Percentiles rank a stretch among this genome's conserved stretches.
Conservation (phyloP, 2,329 filamentous ascomycete species). For the Septoria petroselini region DNA sequence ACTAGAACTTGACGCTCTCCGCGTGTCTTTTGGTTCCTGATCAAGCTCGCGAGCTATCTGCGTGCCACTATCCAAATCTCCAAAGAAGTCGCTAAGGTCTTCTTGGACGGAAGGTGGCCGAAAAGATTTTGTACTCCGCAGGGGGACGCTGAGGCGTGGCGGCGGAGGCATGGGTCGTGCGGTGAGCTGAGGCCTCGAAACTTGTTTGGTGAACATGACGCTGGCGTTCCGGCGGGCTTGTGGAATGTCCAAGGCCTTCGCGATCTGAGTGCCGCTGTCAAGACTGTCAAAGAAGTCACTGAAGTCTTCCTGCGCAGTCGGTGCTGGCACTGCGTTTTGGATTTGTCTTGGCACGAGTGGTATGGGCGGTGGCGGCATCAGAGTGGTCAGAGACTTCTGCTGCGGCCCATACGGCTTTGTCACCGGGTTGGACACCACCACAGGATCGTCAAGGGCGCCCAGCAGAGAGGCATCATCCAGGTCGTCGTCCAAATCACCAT, state of each 20-base stretch:
- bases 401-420: too few species aligned
- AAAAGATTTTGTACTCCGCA: neutral
- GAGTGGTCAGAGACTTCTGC: neutral
- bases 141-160: neutral
- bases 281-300: conserved; percentile 39
- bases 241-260: conserved; percentile 39
- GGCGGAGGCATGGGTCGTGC: neutral
- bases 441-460: neutral
- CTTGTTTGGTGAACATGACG: too few species aligned
- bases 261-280: conserved; percentile 46
- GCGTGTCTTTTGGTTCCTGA: conserved; percentile 17
- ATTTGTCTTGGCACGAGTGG: neutral
- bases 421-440: neutral
- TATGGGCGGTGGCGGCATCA: conserved; percentile 14
- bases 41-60: conserved; percentile 47
- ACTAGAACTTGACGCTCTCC: conserved; percentile 2
- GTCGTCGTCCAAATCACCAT: conserved; percentile 24
- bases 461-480: conserved; percentile 31
- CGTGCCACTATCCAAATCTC: conserved; percentile 47
- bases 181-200: neutral
- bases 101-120: conserved; percentile 9
- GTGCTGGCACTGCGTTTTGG: neutral
- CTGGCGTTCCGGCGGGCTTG: neutral
- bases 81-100: conserved; percentile 32
- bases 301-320: conserved; percentile 23